phyloP scores from a whole-genome alignment of 176 grass and related monocot genomes.

The Aegilops longissima region DNA sequence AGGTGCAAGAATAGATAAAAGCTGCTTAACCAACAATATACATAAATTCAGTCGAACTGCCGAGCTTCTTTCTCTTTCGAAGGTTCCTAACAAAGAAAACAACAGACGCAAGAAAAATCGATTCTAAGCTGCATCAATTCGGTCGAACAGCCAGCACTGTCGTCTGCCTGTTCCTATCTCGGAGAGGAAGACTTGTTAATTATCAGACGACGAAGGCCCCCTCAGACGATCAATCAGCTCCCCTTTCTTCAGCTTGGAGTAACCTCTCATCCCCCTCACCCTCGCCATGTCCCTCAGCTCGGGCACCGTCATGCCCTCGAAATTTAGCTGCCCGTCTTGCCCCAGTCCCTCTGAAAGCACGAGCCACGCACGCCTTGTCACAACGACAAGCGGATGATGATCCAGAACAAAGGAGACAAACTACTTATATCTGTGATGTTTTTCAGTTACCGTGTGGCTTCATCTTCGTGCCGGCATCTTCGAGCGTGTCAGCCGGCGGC shows the following conservation, averaged over 20 bases:
- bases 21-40: no score
- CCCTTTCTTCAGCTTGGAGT: slow-evolving; percentile 68
- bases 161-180: not conserved
- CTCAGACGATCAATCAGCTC: slow-evolving; percentile 60
- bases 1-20: no score
- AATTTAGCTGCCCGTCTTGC: not conserved
- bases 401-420: not conserved
- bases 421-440: not conserved
- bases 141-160: not conserved
- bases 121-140: not conserved
- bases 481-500: slow-evolving; percentile 4
- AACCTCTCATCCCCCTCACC: slow-evolving; percentile 56
- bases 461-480: slow-evolving; percentile 29
- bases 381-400: not conserved
- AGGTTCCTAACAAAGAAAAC: not conserved
- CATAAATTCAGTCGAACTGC: no score
- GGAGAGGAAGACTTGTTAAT: not conserved
- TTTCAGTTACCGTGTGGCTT: slow-evolving; percentile 29
- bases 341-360: slow-evolving; percentile 4
- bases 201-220: not conserved
- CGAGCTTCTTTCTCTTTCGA: not conserved
- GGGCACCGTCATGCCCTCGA: slow-evolving; percentile 57
- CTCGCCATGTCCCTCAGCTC: slow-evolving; percentile 66
- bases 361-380: slow-evolving; percentile 7
- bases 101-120: not conserved